Evolutionary conservation across 495 filamentous ascomycete genomes (phyloP), one percentile per base, ranked within the genome.

Genomic region (Xylaria curta): DNA sequence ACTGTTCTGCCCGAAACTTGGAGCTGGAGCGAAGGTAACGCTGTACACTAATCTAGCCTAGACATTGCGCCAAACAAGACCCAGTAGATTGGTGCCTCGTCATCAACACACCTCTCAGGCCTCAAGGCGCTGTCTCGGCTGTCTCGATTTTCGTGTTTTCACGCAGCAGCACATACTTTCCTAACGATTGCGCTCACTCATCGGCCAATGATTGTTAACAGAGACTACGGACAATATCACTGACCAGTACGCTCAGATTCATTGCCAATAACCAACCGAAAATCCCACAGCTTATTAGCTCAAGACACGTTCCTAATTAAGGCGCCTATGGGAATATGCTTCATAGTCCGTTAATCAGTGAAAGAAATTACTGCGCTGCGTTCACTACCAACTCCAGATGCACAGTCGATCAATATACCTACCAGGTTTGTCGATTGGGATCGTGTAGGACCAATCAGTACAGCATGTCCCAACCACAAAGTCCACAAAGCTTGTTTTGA

Each of bases 71-170:
- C 53, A 58, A 58, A 60, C 36, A 42, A 12, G 13, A 28, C 21
- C 60, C 60, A 63, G 60, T 63, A 28, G 60, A 53, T 33, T 4
- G 28, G 13, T 66, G 64, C 64, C 64, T 67, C 65, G 65, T 67
- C 65, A 56, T 67, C 65, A 56, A 40, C 65, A 67, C 46, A 44
- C n/a, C 31, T 67, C 31, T 54, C 42, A 21, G 31, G 46, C 33
- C 64, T 53, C 33, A 40, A n/a, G n/a, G 4, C 33, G 26, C 31
- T 1, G 28, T 31, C 64, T 28, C 42, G 13, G n/a, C n/a, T n/a
- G 24, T 66, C 64, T 28, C 42, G 13, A 33, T 53, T 49, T 66
- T 66, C 21, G n/a, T 26, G 13, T 40, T 60, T 61, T 61, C 58
- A 26, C 24, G 33, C 60, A 24, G 8, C 33, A 19, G 10, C 59